Percentiles rank a stretch among this genome's conserved stretches.
Evolutionary conservation across 139 green algal species (phyloP).

Genomic region (Dunaliella primolecta): DNA sequence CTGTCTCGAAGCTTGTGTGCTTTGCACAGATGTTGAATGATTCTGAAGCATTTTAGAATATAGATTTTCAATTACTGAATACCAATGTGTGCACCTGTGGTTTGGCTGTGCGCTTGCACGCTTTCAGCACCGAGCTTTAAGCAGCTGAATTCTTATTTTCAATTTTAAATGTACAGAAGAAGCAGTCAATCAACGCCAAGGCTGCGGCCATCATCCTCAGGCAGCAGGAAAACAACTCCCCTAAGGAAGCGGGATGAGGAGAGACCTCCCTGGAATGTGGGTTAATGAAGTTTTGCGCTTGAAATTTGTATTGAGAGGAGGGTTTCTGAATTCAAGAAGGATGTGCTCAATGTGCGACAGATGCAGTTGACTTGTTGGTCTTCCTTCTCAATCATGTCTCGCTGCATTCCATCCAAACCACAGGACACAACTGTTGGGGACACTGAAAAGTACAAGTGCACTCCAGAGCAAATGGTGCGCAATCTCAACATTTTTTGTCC

Average conservation of each 20-base stretch:
- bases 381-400: too few species aligned
- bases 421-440: constrained; percentile 20
- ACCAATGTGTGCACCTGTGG: too few species aligned
- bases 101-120: too few species aligned
- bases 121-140: too few species aligned
- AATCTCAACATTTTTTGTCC: background rate
- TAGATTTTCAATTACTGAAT: too few species aligned
- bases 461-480: constrained; percentile 14
- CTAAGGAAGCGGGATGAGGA: constrained; percentile 1
- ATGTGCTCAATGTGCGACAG: too few species aligned
- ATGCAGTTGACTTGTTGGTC: too few species aligned
- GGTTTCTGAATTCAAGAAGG: too few species aligned
- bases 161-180: background rate
- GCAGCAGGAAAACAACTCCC: background rate
- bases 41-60: too few species aligned
- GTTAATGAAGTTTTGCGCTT: background rate
- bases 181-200: background rate
- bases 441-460: constrained; percentile 22
- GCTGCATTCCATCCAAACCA: background rate
- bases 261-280: constrained; percentile 29
- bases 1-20: too few species aligned
- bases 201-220: background rate
- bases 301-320: background rate
- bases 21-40: too few species aligned
- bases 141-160: background rate